Conservation (phyloP, 805 yeast species). For the Alloascoidea hylecoeti region DNA sequence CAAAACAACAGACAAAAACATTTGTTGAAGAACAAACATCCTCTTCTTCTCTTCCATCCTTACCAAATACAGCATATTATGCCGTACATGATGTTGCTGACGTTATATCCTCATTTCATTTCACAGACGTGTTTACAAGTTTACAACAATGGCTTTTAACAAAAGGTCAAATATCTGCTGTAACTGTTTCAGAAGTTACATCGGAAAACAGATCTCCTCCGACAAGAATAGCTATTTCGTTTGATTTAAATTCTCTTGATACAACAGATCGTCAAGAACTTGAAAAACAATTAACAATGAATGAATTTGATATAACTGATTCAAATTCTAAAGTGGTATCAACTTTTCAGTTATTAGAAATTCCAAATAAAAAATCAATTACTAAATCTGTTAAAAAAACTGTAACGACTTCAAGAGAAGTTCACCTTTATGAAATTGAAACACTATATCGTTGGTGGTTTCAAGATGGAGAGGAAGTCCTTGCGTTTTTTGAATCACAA, state of each 20-base stretch:
- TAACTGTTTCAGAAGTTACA: neutral
- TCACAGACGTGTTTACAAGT: neutral
- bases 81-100: too few species aligned
- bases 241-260: neutral
- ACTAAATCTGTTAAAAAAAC: neutral
- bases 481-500: neutral
- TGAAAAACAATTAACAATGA: neutral
- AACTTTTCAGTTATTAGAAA: neutral
- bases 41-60: neutral
- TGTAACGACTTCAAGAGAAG: neutral
- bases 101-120: too few species aligned
- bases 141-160: neutral
- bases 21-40: neutral
- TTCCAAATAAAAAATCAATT: too few species aligned
- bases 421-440: neutral
- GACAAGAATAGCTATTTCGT: neutral
- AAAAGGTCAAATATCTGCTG: neutral
- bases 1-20: neutral
- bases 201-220: too few species aligned
- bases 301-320: neutral
- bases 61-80: too few species aligned
- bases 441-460: constrained; percentile 1
- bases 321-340: neutral
- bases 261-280: neutral
- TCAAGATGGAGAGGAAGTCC: neutral